These are phyloP conservation scores for Fusarium dlaminii DNA, from an alignment of 2,329 filamentous ascomycete genomes.

Conservation along the genomic window DNA sequence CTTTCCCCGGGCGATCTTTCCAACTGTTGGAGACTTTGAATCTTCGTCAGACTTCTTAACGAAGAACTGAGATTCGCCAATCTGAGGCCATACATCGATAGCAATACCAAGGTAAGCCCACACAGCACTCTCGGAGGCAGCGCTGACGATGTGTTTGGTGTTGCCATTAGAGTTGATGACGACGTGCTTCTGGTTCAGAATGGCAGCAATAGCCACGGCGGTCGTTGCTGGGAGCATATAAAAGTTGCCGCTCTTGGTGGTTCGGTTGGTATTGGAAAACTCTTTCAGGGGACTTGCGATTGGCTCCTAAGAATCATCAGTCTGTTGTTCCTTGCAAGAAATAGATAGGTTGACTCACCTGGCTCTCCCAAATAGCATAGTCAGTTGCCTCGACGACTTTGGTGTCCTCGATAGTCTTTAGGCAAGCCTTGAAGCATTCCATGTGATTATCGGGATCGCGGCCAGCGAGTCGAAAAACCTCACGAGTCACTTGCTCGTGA, in stretches of 20 bases:
- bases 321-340: neutral
- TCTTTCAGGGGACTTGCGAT: neutral
- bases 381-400: neutral
- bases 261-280: neutral
- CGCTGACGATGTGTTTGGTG: neutral
- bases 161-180: neutral
- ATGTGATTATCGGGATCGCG: neutral
- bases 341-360: neutral
- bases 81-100: neutral
- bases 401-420: neutral
- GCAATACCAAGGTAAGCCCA: constrained; percentile 3
- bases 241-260: neutral
- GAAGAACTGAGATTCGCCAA: neutral
- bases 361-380: neutral
- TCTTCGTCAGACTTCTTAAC: neutral
- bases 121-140: neutral
- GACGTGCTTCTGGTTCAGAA: neutral
- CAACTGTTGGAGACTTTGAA: neutral
- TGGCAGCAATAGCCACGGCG: neutral
- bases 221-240: neutral
- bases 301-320: neutral
- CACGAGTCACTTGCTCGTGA: neutral
- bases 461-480: neutral
- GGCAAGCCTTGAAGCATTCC: neutral
- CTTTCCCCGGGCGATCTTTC: neutral